Conservation (phyloP, 2,329 filamentous ascomycete species). For the Elsinoe australis region DNA sequence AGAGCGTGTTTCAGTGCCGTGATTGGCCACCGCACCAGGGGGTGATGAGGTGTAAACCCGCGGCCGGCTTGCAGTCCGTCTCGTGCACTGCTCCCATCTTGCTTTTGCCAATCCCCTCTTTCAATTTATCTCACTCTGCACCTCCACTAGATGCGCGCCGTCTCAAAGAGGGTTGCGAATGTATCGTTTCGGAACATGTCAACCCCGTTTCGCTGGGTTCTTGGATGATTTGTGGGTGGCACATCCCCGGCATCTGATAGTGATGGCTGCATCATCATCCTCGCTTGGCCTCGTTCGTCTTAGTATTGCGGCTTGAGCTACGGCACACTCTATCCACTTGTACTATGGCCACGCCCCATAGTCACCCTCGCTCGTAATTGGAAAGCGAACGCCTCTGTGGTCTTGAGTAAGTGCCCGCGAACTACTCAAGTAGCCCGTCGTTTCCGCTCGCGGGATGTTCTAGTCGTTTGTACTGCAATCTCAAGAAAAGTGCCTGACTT, state of each 20-base stretch:
- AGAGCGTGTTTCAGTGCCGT: conserved; percentile 9
- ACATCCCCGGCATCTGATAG: neutral
- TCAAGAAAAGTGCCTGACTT: neutral
- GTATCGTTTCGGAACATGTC: conserved; percentile 11
- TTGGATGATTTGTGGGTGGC: too few relatives aligned
- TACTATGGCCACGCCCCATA: neutral
- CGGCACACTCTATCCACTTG: neutral
- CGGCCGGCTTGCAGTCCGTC: neutral
- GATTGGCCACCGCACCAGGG: conserved; percentile 9
- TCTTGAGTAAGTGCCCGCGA: conserved; percentile 2
- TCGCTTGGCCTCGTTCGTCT: conserved; percentile 1
- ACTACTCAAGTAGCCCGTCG: neutral
- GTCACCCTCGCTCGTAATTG: conserved; percentile 6
- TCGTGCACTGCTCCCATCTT: conserved; percentile 10
- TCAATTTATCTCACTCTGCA: conserved; percentile 3
- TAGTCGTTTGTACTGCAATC: neutral
- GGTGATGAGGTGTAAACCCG: neutral
- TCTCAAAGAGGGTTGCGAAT: conserved; percentile 5
- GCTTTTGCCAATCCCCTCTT: conserved; percentile 4
- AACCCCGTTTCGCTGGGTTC: too few relatives aligned
- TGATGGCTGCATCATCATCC: neutral
- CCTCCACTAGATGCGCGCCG: conserved; percentile 2
- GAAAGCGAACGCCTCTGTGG: neutral
- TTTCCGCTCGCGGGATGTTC: neutral
- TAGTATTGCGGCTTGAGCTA: neutral